Evolutionary conservation across 768 basidiomycete species (phyloP).

Genomic region (Phallus indusiatus): DNA sequence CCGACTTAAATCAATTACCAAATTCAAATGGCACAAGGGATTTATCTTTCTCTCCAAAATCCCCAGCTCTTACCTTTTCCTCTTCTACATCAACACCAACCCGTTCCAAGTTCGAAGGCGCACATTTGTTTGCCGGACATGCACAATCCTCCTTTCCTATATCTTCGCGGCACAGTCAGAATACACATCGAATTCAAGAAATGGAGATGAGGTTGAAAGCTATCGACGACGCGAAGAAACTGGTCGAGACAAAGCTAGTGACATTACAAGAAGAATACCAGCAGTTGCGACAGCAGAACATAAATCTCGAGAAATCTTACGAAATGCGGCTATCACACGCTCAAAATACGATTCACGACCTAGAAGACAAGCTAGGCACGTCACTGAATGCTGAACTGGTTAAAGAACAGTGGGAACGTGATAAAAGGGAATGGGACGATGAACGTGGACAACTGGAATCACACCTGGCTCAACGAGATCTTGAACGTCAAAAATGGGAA

Average conservation of each 20-base stretch:
- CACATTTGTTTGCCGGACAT: constrained; percentile 80
- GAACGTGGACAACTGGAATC: background rate
- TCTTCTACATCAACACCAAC: constrained; percentile 36
- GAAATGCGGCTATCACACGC: constrained; percentile 57
- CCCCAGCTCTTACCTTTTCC: constrained; percentile 19
- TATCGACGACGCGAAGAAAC: constrained; percentile 47
- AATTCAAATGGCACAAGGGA: constrained; percentile 45
- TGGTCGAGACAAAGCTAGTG: constrained; percentile 50
- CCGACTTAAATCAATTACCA: constrained; percentile 24
- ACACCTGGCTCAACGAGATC: background rate
- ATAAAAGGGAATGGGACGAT: background rate
- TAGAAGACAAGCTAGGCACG: constrained; percentile 47
- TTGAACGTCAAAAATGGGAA: constrained; percentile 6
- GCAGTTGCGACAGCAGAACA: constrained; percentile 51
- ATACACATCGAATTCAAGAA: constrained; percentile 30
- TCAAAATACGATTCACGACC: constrained; percentile 50
- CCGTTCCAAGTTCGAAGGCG: constrained; percentile 64
- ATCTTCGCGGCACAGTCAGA: constrained; percentile 33
- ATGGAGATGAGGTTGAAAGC: constrained; percentile 61
- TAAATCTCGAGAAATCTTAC: constrained; percentile 55
- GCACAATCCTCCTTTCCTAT: constrained; percentile 54
- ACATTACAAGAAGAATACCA: constrained; percentile 46
- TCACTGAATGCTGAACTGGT: constrained; percentile 26
- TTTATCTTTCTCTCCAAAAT: background rate
- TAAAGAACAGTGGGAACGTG: constrained; percentile 2